These are phyloP conservation scores for Thielaviopsis euricoi DNA, from an alignment of 2,329 filamentous ascomycete genomes.

Conservation along the genomic window DNA sequence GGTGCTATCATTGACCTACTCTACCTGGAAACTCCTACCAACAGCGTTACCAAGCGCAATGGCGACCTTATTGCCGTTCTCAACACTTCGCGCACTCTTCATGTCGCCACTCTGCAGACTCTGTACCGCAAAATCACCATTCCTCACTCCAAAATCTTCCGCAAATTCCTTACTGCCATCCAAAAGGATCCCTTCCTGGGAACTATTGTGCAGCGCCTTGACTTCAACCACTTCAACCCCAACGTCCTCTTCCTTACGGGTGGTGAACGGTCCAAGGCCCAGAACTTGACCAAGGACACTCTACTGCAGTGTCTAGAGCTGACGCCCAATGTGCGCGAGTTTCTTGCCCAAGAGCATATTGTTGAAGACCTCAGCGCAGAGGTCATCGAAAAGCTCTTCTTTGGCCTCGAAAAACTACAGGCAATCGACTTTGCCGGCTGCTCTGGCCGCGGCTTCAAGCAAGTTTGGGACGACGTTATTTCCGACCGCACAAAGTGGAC, in stretches of 20 bases:
- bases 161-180: slow-evolving; percentile 61
- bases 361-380: slow-evolving; percentile 56
- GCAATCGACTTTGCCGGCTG: slow-evolving; percentile 67
- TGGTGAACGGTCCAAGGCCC: slow-evolving; percentile 56
- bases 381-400: slow-evolving; percentile 55
- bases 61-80: slow-evolving; percentile 62
- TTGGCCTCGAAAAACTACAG: slow-evolving; percentile 43
- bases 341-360: slow-evolving; percentile 65
- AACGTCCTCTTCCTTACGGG: slow-evolving; percentile 59
- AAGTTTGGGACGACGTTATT: slow-evolving; percentile 43
- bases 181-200: slow-evolving; percentile 50
- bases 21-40: slow-evolving; percentile 53
- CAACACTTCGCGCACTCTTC: slow-evolving; percentile 57
- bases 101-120: slow-evolving; percentile 55
- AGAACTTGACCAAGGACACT: slow-evolving; percentile 60
- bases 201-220: slow-evolving; percentile 59
- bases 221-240: slow-evolving; percentile 77
- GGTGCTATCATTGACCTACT: slow-evolving; percentile 60
- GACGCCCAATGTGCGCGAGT: slow-evolving; percentile 59
- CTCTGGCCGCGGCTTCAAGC: slow-evolving; percentile 50
- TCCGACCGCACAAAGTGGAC: slow-evolving; percentile 24
- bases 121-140: slow-evolving; percentile 69
- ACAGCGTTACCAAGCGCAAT: slow-evolving; percentile 60
- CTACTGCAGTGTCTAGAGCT: slow-evolving; percentile 54
- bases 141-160: slow-evolving; percentile 68